Conservation (phyloP, 2,329 filamentous ascomycete species). For the Exophiala lecanii-corni region DNA sequence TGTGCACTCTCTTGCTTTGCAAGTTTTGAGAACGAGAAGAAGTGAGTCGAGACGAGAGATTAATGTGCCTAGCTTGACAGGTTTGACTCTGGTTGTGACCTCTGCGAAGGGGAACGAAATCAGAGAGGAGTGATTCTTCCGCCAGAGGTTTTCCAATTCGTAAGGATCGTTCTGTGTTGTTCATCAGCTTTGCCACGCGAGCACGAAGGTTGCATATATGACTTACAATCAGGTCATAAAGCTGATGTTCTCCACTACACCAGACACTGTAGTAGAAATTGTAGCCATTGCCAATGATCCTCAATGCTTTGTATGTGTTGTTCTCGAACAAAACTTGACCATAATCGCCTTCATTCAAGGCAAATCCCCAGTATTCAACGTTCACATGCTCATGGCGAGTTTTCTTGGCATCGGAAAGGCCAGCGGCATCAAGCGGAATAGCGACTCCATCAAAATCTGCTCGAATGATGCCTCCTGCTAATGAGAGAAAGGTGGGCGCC, state of each 20-base stretch:
- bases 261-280: slow-evolving; percentile 39
- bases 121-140: slow-evolving; percentile 1
- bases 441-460: slow-evolving; percentile 22
- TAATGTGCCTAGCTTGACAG: neutral
- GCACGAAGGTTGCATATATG: neutral
- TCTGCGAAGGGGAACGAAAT: neutral
- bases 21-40: slow-evolving; percentile 38
- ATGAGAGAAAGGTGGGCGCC: slow-evolving; percentile 53
- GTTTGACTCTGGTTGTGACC: neutral
- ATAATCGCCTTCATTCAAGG: slow-evolving; percentile 30
- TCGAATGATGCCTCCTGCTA: slow-evolving; percentile 28
- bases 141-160: slow-evolving; percentile 33
- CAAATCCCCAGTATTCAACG: slow-evolving; percentile 53
- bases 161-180: slow-evolving; percentile 33
- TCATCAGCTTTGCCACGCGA: neutral
- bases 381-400: slow-evolving; percentile 51
- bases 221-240: slow-evolving; percentile 37
- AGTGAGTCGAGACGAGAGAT: slow-evolving; percentile 33
- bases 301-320: slow-evolving; percentile 37
- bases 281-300: slow-evolving; percentile 33
- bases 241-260: slow-evolving; percentile 38
- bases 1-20: slow-evolving; percentile 33
- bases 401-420: slow-evolving; percentile 11
- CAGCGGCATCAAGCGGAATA: slow-evolving; percentile 4
- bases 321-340: slow-evolving; percentile 14